Evolutionary conservation across 2,329 filamentous ascomycete species (phyloP).

Genomic region (Scopulariopsis brevicaulis): DNA sequence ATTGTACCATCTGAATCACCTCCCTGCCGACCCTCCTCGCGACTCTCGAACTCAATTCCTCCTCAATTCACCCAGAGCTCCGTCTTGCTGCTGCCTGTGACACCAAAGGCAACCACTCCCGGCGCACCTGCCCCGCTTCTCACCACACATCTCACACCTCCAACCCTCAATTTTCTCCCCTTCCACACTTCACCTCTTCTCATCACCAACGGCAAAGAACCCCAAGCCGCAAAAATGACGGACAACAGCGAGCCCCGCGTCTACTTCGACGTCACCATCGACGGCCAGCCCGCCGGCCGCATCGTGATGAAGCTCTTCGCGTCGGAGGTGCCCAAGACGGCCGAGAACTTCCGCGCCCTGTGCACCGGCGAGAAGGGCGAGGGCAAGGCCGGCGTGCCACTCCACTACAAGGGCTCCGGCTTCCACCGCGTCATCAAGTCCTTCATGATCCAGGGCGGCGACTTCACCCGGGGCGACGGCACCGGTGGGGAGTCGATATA

Average conservation of each 20-base stretch:
- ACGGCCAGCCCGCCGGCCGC: conserved; percentile 60
- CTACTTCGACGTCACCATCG: conserved; percentile 88
- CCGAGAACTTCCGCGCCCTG: conserved; percentile 88
- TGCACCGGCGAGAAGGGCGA: conserved; percentile 91
- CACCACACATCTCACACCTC: background rate
- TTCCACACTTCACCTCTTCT: background rate
- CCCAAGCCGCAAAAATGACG: conserved; percentile 20
- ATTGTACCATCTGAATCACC: background rate
- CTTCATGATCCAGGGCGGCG: conserved; percentile 98
- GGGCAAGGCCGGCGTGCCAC: conserved; percentile 69
- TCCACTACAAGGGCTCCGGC: conserved; percentile 84
- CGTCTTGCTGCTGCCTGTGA: background rate
- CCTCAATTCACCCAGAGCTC: background rate
- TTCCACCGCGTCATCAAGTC: conserved; percentile 98
- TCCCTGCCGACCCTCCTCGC: background rate
- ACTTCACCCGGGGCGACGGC: conserved; percentile 90
- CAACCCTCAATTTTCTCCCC: background rate
- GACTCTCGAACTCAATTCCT: background rate
- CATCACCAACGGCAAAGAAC: background rate
- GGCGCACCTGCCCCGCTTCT: background rate
- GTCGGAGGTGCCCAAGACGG: conserved; percentile 80
- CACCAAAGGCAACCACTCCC: background rate
- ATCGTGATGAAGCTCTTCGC: conserved; percentile 76
- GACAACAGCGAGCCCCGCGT: conserved; percentile 46
- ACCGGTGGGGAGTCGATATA: conserved; percentile 97